Percentiles rank a stretch among this genome's conserved stretches.
Conservation (phyloP, 176 grass and related monocot genomes). For the Paspalum notatum region DNA sequence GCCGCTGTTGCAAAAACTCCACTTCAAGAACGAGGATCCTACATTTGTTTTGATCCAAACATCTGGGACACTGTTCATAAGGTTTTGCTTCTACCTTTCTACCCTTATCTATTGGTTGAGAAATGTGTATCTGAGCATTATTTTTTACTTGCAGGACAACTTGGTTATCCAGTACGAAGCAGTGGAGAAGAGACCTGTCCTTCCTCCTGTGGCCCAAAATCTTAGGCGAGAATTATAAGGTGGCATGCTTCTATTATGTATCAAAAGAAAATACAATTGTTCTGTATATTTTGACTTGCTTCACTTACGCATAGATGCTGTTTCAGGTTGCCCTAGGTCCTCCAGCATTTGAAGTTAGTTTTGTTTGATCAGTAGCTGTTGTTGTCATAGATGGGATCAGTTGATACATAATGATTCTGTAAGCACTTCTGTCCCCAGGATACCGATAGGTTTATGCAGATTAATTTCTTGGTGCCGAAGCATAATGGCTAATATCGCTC, state of each 20-base stretch:
- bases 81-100: constrained; percentile 37
- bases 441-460: not conserved
- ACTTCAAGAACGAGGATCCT: constrained; percentile 78
- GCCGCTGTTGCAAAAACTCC: constrained; percentile 62
- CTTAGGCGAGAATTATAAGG: constrained; percentile 63
- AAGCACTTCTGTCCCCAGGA: constrained; percentile 15
- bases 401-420: constrained; percentile 40
- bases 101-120: constrained; percentile 13
- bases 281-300: not conserved
- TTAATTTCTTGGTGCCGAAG: not conserved
- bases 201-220: constrained; percentile 57
- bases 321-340: constrained; percentile 32
- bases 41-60: constrained; percentile 73
- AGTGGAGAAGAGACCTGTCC: constrained; percentile 71
- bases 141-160: constrained; percentile 60
- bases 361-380: constrained; percentile 10
- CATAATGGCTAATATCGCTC: not conserved
- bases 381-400: constrained; percentile 9
- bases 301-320: constrained; percentile 14
- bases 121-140: constrained; percentile 15
- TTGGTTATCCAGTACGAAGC: constrained; percentile 75
- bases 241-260: constrained; percentile 13
- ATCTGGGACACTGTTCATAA: constrained; percentile 79
- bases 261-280: not conserved
- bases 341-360: constrained; percentile 26